Conservation (phyloP, 176 grass and related monocot genomes). For the Echinochloa phyllopogon region DNA sequence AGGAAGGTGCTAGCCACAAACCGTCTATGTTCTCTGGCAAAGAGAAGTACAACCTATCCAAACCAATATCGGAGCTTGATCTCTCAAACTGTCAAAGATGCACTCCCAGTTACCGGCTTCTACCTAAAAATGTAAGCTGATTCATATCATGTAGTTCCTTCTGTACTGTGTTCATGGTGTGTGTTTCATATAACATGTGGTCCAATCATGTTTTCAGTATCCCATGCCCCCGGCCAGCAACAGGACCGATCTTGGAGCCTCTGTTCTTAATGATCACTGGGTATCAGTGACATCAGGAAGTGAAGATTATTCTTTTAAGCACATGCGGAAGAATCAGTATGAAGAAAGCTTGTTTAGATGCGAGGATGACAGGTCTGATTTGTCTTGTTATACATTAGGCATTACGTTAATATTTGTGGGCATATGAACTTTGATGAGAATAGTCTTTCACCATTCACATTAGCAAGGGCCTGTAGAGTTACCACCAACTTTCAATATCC, state of each 20-base stretch:
- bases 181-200: slow-evolving; percentile 30
- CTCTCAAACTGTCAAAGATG: slow-evolving; percentile 91
- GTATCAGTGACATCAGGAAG: slow-evolving; percentile 99
- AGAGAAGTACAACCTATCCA: slow-evolving; percentile 92
- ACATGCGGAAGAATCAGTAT: slow-evolving; percentile 99
- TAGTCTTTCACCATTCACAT: slow-evolving; percentile 9
- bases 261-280: slow-evolving; percentile 90
- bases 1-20: slow-evolving; percentile 73
- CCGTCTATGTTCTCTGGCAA: slow-evolving; percentile 60
- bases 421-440: slow-evolving; percentile 11
- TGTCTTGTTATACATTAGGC: slow-evolving; percentile 10
- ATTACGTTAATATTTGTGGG: neutral
- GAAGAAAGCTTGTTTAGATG: slow-evolving; percentile 99
- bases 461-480: neutral
- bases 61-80: slow-evolving; percentile 97
- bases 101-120: slow-evolving; percentile 92
- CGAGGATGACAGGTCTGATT: slow-evolving; percentile 89
- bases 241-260: slow-evolving; percentile 79
- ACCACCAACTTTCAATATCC: neutral
- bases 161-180: neutral
- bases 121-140: slow-evolving; percentile 88
- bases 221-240: slow-evolving; percentile 84
- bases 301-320: slow-evolving; percentile 99
- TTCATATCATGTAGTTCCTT: neutral
- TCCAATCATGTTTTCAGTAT: slow-evolving; percentile 60